A percentile compares a stretch with the other conserved stretches of the same genome.
These are phyloP conservation scores for Exophiala spinifera DNA, from an alignment of 2,329 filamentous ascomycete genomes.

Conservation along the genomic window DNA sequence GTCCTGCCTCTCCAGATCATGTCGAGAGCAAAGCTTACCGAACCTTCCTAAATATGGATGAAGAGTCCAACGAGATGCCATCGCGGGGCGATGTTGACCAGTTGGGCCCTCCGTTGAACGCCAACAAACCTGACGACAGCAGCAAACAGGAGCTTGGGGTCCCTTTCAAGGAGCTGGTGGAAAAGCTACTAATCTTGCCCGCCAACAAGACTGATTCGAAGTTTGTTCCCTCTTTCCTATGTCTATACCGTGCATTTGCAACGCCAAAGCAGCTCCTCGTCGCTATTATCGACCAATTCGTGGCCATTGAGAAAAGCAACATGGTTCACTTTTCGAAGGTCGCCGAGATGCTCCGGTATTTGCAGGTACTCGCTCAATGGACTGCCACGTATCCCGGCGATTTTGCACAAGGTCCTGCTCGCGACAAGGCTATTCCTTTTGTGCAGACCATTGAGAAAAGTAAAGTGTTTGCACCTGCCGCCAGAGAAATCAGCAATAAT, in stretches of 20 bases:
- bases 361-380: slow-evolving; percentile 85
- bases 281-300: slow-evolving; percentile 61
- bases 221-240: slow-evolving; percentile 84
- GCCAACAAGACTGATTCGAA: slow-evolving; percentile 85
- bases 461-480: slow-evolving; percentile 78
- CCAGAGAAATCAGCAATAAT: slow-evolving; percentile 75
- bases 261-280: slow-evolving; percentile 74
- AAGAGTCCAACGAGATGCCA: slow-evolving; percentile 23
- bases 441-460: slow-evolving; percentile 70
- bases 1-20: slow-evolving; percentile 24
- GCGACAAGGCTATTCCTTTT: slow-evolving; percentile 70
- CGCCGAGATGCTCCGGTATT: slow-evolving; percentile 75
- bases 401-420: slow-evolving; percentile 75
- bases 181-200: slow-evolving; percentile 77
- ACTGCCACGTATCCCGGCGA: slow-evolving; percentile 86
- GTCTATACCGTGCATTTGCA: slow-evolving; percentile 90
- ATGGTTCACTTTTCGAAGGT: slow-evolving; percentile 74
- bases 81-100: slow-evolving; percentile 12
- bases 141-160: slow-evolving; percentile 37
- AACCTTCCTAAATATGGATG: slow-evolving; percentile 32
- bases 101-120: slow-evolving; percentile 4
- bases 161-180: slow-evolving; percentile 68
- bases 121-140: slow-evolving; percentile 30
- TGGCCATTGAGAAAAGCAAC: slow-evolving; percentile 70
- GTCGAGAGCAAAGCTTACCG: slow-evolving; percentile 24